Conservation (phyloP, 768 basidiomycete genomes). For the Phanerochaete sordida region DNA sequence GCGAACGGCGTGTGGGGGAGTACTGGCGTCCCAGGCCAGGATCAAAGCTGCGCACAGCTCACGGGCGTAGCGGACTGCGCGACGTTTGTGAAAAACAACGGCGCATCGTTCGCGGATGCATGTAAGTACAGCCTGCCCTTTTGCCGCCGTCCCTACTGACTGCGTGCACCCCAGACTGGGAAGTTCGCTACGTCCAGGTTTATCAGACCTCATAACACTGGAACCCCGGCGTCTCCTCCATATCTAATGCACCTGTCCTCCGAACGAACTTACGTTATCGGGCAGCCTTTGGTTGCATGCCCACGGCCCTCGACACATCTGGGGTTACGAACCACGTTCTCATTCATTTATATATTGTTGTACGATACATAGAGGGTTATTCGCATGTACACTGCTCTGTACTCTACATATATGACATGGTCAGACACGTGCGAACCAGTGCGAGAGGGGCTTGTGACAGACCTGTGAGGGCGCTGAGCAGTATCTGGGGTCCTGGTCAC, state of each 20-base stretch:
- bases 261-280: neutral
- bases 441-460: neutral
- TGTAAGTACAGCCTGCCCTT: slow-evolving; percentile 49
- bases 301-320: no score
- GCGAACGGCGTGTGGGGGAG: slow-evolving; percentile 74
- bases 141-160: neutral
- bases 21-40: slow-evolving; percentile 79
- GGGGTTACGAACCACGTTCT: neutral
- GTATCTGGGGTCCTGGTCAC: neutral
- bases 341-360: neutral
- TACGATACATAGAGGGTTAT: neutral
- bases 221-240: neutral
- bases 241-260: neutral
- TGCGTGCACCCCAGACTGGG: slow-evolving; percentile 58
- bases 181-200: slow-evolving; percentile 70
- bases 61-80: slow-evolving; percentile 83
- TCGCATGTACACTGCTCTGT: neutral
- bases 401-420: neutral
- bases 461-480: neutral
- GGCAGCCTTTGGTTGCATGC: no score
- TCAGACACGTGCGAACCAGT: no score
- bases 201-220: slow-evolving; percentile 44
- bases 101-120: slow-evolving; percentile 67
- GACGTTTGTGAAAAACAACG: slow-evolving; percentile 70
- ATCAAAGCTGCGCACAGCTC: slow-evolving; percentile 76